A percentile compares a stretch with the other conserved stretches of the same genome.
These are phyloP conservation scores for Trichophyton schoenleinii DNA, from an alignment of 2,329 filamentous ascomycete species.

Conservation along the genomic window DNA sequence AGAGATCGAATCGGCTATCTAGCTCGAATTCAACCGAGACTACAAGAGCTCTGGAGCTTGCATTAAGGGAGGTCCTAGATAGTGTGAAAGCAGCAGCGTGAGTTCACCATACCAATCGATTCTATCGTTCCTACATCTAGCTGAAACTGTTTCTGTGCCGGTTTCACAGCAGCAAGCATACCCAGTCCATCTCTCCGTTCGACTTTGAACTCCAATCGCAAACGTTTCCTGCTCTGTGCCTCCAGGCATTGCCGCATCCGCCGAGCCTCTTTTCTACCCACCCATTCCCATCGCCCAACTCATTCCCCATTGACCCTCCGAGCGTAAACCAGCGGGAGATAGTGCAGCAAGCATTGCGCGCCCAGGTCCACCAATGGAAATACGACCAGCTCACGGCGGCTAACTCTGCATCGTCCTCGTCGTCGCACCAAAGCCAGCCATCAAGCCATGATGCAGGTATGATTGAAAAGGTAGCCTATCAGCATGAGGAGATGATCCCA, in stretches of 20 bases:
- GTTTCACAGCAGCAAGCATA: constrained; percentile 30
- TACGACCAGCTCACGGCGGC: constrained; percentile 28
- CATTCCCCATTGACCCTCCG: constrained; percentile 70
- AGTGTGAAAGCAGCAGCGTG: constrained; percentile 76
- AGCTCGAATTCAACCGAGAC: constrained; percentile 50
- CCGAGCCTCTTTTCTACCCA: constrained; percentile 71
- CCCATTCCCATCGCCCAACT: constrained; percentile 62
- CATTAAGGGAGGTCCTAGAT: constrained; percentile 67
- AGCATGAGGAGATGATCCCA: constrained; percentile 55
- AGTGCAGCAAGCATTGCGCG: constrained; percentile 52
- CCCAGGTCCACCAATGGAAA: constrained; percentile 56
- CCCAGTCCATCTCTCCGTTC: constrained; percentile 39
- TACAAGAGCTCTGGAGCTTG: constrained; percentile 71
- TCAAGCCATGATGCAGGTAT: constrained; percentile 17
- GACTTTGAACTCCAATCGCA: constrained; percentile 77
- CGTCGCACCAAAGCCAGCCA: constrained; percentile 35
- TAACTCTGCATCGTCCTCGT: constrained; percentile 9
- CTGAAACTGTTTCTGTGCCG: not conserved
- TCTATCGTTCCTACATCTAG: not conserved
- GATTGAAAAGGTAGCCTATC: constrained; percentile 37
- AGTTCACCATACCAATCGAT: constrained; percentile 20
- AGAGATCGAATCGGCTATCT: constrained; percentile 5
- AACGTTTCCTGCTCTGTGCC: constrained; percentile 72
- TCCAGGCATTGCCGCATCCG: constrained; percentile 68
- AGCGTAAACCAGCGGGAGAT: constrained; percentile 61